Evolutionary conservation across 345 rosid species (phyloP), one percentile per base, ranked within the genome.

Genomic region (Hypericum androsaemum): DNA sequence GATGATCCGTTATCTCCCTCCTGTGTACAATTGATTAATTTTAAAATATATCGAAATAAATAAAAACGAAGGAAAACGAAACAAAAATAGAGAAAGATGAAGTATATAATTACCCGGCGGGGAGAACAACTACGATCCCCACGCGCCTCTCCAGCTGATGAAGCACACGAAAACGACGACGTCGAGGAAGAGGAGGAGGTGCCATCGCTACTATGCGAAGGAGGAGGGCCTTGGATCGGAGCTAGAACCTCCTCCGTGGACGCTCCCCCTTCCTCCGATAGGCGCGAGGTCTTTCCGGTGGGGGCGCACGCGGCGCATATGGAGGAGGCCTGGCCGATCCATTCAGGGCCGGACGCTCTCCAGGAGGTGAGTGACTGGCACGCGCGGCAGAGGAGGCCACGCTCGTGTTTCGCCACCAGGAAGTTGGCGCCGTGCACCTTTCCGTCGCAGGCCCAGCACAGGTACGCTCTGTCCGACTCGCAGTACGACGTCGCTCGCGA

Each of bases 371-470:
- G 64, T 14, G 71, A 71, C 48, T 69, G 70, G 51, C 92, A 83
- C 10, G 57, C 42, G 48, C 65, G 70, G 62, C 92, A 83, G 22
- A 83, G 83, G 7, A 83, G 80, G n/a, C 60, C 57, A 10, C 92
- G 68, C 7, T 64, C 47, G 58, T 83, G 92, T 8, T 82, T 60
- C 0, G 92, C 87, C 6, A 83, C 92, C 39, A 83, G 84, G 67
- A 83, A 83, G 73, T 83, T 83, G 50, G 92, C 87, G 15, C 79
- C 82, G 66, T 80, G 92, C 37, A 83, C 87, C 57, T 65, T 69
- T 43, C 68, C 69, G 53, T 83, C 92, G 61, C 92, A 83, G 67
- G 57, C 61, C 92, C 92, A 83, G 62, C 92, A 83, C 17, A 83
- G 77, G 61, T 70, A 61, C 9, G 92, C 92, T 58, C 74, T 73